Conservation (phyloP, 345 rosid species). For the Populus pruinosa region DNA sequence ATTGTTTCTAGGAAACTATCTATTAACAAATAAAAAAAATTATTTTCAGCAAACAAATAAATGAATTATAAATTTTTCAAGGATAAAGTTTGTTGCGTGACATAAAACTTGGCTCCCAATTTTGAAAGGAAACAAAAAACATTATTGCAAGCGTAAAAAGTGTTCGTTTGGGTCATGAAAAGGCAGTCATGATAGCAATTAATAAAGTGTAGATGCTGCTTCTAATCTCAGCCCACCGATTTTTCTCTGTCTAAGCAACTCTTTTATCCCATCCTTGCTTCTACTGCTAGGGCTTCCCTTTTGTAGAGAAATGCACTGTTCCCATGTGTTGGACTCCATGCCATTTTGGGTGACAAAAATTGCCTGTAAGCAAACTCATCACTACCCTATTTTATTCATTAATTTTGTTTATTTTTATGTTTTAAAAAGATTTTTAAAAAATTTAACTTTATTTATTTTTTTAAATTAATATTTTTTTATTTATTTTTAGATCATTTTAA, state of each 20-base stretch:
- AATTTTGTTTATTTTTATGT: too few species aligned
- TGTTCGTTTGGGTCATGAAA: not conserved
- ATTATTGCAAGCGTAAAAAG: too few species aligned
- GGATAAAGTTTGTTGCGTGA: not conserved
- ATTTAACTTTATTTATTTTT: too few species aligned
- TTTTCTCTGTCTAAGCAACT: not conserved
- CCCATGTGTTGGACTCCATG: not conserved
- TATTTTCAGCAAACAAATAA: too few species aligned
- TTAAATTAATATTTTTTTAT: too few species aligned
- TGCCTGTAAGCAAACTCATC: conserved; percentile 7
- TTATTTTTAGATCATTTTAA: too few species aligned
- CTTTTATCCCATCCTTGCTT: too few species aligned
- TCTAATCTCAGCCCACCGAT: too few species aligned
- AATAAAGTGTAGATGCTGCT: too few species aligned
- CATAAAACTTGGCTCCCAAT: not conserved
- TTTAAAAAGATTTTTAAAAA: too few species aligned
- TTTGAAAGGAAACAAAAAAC: not conserved
- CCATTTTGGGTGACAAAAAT: not conserved
- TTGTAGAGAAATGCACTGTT: not conserved
- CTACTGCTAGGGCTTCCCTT: not conserved
- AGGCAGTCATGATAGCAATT: not conserved
- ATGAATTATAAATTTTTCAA: not conserved
- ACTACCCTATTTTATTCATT: not conserved
- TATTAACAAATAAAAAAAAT: too few species aligned
- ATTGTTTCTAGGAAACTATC: too few species aligned